Evolutionary conservation across 108 stramenopile species (phyloP), one percentile per base, ranked within the genome.

Genomic region (Fragilaria crotonensis): DNA sequence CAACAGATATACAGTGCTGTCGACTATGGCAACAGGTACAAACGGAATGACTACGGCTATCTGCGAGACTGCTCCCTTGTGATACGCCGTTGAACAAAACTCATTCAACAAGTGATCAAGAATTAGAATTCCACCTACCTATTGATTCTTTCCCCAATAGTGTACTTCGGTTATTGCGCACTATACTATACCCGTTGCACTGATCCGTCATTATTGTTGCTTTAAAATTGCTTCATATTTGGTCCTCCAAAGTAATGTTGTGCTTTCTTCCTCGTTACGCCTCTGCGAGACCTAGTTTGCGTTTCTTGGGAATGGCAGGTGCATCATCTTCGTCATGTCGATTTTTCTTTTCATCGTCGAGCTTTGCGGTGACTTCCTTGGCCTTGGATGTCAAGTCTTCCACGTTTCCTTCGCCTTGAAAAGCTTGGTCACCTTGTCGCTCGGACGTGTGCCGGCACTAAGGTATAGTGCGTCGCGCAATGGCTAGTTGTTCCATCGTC

Each of bases 241-340:
- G 23, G 2, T 27, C 51, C n/a, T 28, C 27, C 23, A 1, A 18
- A 23, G 51, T 28, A 1, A 26, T 52, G 3, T 52, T 52, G 9
- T 26, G 23, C 51, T 23, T 52, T 30, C 62, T 45, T 30, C 44
- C 51, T 5, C 22, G 36, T 32, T 73, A 73, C 3, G 27, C 52
- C 25, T 67, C 64, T 45, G 62, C 61, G 45, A 67, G 22, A 18
- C 62, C 30, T 31, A 73, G 44, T 3, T 21, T 26, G 29, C 18
- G 48, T 41, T 33, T 45, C 46, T 55, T 69, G 0, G 26, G 11
- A 29, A 52, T 62, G n/a, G n/a, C 60, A 23, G 48, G 26, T 0
- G 49, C 48, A 0, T 45, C 45, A 0, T 53, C 64, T 0, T 45
- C 28, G 29, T 25, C 25, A 33, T 52, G 22, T 11, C 49, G 20